Evolutionary conservation across 306 rosid species (phyloP).

Genomic region (Arachis hypogaea): DNA sequence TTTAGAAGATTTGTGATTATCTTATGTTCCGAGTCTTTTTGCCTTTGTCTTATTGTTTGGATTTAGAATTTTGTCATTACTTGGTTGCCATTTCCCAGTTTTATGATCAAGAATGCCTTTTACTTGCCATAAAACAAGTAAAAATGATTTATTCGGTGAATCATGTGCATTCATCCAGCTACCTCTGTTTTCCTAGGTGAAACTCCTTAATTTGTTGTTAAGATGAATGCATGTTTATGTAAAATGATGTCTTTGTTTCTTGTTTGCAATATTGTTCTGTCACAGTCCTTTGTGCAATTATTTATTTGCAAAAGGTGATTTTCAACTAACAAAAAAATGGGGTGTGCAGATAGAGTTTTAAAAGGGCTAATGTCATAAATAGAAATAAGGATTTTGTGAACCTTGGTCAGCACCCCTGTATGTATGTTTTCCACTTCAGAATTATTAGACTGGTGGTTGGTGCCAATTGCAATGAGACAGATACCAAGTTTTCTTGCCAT

Average conservation of each 20-base stretch:
- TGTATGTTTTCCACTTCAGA: not conserved
- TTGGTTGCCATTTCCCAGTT: too few relatives aligned
- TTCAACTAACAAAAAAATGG: too few relatives aligned
- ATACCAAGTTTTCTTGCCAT: not conserved
- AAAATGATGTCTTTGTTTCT: not conserved
- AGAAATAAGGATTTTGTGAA: not conserved
- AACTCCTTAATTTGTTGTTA: not conserved
- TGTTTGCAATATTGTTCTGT: not conserved
- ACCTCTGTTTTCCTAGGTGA: not conserved
- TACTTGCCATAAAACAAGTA: not conserved
- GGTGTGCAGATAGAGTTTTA: too few relatives aligned
- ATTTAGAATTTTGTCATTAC: too few relatives aligned
- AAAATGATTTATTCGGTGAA: not conserved
- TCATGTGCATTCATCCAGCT: not conserved
- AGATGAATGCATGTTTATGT: not conserved
- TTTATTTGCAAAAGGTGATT: not conserved
- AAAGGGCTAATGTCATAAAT: too few relatives aligned
- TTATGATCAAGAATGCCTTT: not conserved
- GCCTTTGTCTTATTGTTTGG: too few relatives aligned
- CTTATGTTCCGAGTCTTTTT: too few relatives aligned
- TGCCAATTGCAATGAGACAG: not conserved
- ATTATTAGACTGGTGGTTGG: not conserved
- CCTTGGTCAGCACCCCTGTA: not conserved
- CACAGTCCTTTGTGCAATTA: not conserved
- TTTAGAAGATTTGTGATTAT: too few relatives aligned